Conservation (phyloP, 192 early-diverging fungal genomes). For the Mortierella hygrophila region DNA sequence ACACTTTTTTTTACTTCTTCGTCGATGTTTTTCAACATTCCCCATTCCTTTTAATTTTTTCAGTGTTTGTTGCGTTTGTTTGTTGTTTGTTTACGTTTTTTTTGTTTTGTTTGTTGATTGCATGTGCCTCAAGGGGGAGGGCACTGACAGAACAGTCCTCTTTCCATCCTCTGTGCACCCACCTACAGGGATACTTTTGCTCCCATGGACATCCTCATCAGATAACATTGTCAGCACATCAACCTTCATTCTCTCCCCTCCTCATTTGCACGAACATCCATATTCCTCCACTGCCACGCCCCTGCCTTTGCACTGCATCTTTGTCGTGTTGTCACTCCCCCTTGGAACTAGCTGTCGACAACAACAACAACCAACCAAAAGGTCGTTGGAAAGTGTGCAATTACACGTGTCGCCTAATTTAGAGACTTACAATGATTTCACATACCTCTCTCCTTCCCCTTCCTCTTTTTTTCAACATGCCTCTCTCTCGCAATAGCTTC, state of each 20-base stretch:
- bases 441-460: neutral
- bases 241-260: neutral
- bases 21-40: neutral
- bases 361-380: neutral
- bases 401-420: conserved; percentile 5
- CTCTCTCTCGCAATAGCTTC: conserved; percentile 2
- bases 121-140: neutral
- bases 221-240: too few relatives aligned
- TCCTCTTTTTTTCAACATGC: neutral
- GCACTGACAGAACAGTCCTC: neutral
- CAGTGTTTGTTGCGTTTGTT: neutral
- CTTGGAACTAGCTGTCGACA: neutral
- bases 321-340: neutral
- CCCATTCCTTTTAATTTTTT: neutral
- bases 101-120: neutral
- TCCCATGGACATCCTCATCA: too few relatives aligned
- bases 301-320: neutral
- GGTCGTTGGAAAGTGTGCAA: neutral
- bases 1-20: neutral
- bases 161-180: too few relatives aligned
- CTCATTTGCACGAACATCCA: neutral
- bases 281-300: neutral
- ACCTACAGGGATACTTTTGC: too few relatives aligned
- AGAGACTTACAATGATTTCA: conserved; percentile 1
- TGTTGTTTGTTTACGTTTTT: conserved; percentile 1